Evolutionary conservation across 768 basidiomycete species (phyloP).

Genomic region (Agaricus subrufescens): DNA sequence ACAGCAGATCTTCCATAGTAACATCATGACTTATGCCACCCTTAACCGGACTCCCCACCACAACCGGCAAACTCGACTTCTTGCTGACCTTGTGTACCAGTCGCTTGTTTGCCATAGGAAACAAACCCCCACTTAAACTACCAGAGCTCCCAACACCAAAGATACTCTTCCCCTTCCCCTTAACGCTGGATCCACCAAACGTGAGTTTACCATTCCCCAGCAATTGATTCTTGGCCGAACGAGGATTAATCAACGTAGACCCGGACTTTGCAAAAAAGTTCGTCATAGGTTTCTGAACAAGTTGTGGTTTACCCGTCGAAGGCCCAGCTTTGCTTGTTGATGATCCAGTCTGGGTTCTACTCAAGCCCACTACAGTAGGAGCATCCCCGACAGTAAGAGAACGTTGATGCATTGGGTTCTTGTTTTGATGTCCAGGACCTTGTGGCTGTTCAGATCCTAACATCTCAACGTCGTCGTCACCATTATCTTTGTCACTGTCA

Average conservation of each 20-base stretch:
- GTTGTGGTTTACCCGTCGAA: conserved; percentile 14
- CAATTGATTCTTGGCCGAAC: conserved; percentile 3
- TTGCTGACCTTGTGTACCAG: conserved; percentile 36
- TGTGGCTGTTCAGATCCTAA: conserved; percentile 11
- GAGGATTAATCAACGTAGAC: neutral
- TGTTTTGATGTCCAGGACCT: conserved; percentile 16
- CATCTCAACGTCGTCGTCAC: conserved; percentile 21
- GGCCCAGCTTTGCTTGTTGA: conserved; percentile 7
- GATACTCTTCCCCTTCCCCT: conserved; percentile 16
- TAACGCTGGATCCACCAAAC: conserved; percentile 10
- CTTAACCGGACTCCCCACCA: conserved; percentile 47
- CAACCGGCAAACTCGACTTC: conserved; percentile 41
- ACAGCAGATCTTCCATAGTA: conserved; percentile 10
- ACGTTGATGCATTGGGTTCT: conserved; percentile 15
- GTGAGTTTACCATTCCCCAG: neutral
- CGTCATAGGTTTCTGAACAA: conserved; percentile 24
- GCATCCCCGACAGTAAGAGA: conserved; percentile 18
- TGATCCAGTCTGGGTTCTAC: conserved; percentile 1
- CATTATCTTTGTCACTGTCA: conserved; percentile 21
- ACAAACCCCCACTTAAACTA: conserved; percentile 11
- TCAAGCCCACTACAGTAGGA: conserved; percentile 1
- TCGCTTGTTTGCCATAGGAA: conserved; percentile 12
- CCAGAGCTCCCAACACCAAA: conserved; percentile 24
- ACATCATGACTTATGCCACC: conserved; percentile 21
- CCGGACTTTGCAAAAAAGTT: conserved; percentile 17